Percentiles rank a stretch among this genome's conserved stretches.
phyloP scores from a whole-genome alignment of 1,284 basidiomycete genomes.

The Puccinia horiana region DNA sequence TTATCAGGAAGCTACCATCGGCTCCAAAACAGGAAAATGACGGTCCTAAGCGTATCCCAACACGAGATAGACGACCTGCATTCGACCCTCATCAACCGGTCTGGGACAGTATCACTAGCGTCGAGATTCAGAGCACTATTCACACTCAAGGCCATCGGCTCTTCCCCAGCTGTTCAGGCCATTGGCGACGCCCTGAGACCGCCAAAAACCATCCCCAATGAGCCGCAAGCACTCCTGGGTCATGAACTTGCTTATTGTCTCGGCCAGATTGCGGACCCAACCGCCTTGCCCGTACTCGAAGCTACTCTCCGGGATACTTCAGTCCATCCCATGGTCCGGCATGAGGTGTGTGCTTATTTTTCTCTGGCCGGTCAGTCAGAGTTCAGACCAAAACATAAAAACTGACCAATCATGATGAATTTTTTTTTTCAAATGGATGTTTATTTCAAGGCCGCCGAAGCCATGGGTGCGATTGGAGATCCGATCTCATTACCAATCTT shows the following conservation, averaged over 20 bases:
- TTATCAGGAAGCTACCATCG: neutral
- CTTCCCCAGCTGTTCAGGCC: conserved; percentile 69
- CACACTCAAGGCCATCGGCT: conserved; percentile 78
- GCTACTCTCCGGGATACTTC: conserved; percentile 69
- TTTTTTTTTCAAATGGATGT: conserved; percentile 15
- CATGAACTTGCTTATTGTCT: conserved; percentile 97
- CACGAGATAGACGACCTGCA: conserved; percentile 64
- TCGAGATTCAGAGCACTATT: conserved; percentile 90
- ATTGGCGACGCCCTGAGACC: conserved; percentile 73
- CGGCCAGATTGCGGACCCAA: conserved; percentile 77
- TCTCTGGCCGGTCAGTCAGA: neutral
- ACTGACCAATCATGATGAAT: neutral
- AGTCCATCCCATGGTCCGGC: conserved; percentile 95
- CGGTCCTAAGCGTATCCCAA: neutral
- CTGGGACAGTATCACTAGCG: conserved; percentile 75
- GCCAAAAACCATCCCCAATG: neutral
- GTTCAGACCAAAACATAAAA: neutral
- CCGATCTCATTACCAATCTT: conserved; percentile 71
- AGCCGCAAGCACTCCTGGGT: conserved; percentile 87
- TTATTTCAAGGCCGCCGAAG: conserved; percentile 79
- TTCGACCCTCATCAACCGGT: conserved; percentile 72
- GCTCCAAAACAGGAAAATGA: neutral
- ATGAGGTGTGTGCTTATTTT: conserved; percentile 69
- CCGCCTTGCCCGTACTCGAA: conserved; percentile 78
- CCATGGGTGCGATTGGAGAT: conserved; percentile 89